Evolutionary conservation across 2,329 filamentous ascomycete species (phyloP).

Genomic region (Aspergillus chevalieri): DNA sequence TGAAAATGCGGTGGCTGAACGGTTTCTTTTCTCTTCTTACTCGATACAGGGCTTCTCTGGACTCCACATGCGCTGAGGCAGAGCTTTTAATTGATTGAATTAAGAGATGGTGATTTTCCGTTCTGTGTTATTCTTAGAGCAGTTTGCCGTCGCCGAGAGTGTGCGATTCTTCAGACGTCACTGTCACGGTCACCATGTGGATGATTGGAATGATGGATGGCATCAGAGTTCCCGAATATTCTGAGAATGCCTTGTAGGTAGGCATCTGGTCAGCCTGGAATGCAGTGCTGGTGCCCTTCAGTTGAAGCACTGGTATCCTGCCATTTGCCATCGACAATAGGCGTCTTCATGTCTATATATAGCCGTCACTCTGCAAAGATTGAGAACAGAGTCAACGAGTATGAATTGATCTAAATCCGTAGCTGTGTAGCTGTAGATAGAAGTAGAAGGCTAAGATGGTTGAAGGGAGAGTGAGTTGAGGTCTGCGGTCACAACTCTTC

Average conservation of each 20-base stretch:
- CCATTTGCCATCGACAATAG: neutral
- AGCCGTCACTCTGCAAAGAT: too few relatives aligned
- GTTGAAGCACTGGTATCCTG: too few relatives aligned
- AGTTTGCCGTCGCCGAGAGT: constrained; percentile 2
- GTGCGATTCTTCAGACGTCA: neutral
- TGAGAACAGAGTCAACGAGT: neutral
- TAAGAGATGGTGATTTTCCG: neutral
- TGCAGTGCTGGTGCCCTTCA: neutral
- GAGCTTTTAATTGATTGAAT: constrained; percentile 1
- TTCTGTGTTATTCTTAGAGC: constrained; percentile 6
- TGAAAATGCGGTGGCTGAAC: constrained; percentile 33
- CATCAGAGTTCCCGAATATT: neutral
- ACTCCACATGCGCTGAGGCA: constrained; percentile 6
- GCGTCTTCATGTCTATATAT: neutral
- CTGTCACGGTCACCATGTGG: neutral
- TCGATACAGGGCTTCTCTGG: constrained; percentile 9
- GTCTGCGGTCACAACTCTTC: neutral
- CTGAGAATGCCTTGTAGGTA: neutral
- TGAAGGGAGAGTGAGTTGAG: neutral
- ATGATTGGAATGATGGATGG: neutral
- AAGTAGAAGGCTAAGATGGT: neutral
- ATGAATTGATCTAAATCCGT: neutral
- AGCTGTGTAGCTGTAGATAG: neutral
- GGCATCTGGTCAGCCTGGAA: neutral
- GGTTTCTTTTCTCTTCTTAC: constrained; percentile 10